Conservation (phyloP, 257 asterid genomes). For the Knoxia roxburghii region DNA sequence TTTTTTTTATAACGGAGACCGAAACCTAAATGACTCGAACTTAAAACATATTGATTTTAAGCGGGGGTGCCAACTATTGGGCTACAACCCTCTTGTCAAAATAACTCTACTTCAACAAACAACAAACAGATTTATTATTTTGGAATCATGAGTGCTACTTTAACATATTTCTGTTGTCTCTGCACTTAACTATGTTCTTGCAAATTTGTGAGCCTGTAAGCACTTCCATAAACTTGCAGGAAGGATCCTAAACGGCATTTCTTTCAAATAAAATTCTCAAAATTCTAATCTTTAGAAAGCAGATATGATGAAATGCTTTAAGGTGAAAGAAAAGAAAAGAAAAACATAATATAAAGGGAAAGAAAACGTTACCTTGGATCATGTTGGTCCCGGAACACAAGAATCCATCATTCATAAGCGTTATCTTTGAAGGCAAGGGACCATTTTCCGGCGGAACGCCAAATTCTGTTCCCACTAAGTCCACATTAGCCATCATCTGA, state of each 20-base stretch:
- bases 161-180: background rate
- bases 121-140: too few species aligned
- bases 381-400: conserved; percentile 27
- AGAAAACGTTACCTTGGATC: conserved; percentile 29
- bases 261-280: too few species aligned
- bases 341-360: background rate
- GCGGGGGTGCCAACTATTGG: too few species aligned
- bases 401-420: conserved; percentile 57
- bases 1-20: too few species aligned
- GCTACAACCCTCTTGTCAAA: too few species aligned
- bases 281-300: too few species aligned
- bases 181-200: background rate
- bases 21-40: too few species aligned
- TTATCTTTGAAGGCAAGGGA: conserved; percentile 50
- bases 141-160: too few species aligned
- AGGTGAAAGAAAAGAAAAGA: background rate
- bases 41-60: background rate
- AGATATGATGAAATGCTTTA: background rate
- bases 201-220: background rate
- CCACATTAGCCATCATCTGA: conserved; percentile 47
- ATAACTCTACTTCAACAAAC: too few species aligned
- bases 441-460: conserved; percentile 39
- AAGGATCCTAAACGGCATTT: background rate
- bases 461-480: conserved; percentile 56
- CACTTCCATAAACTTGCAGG: background rate